Percentiles rank a stretch among this genome's conserved stretches.
Evolutionary conservation across 305 asterid species (phyloP).

Genomic region (Fraxinus paxiana): DNA sequence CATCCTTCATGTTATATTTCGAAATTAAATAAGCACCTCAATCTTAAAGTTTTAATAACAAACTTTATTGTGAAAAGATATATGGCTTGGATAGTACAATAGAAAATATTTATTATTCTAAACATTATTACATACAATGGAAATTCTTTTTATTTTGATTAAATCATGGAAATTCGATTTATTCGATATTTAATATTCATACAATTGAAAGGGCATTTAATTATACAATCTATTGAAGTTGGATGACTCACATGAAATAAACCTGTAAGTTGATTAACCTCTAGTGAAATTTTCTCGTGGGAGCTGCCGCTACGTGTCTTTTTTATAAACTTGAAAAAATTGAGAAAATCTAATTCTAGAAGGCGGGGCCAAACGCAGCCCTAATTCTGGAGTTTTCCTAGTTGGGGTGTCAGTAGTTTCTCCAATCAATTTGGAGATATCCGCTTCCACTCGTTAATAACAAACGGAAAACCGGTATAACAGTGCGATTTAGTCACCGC

Average conservation of each 20-base stretch:
- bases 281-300: background rate
- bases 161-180: background rate
- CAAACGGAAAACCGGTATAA: background rate
- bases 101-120: no score
- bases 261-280: background rate
- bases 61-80: background rate
- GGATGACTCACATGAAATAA: background rate
- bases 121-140: background rate
- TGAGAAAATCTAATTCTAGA: background rate
- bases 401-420: conserved; percentile 6
- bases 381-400: conserved; percentile 41
- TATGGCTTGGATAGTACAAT: no score
- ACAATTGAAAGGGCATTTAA: background rate
- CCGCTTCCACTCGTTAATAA: conserved; percentile 18
- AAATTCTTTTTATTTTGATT: background rate
- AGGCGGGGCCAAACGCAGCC: conserved; percentile 34
- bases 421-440: conserved; percentile 44
- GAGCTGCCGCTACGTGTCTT: background rate
- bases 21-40: background rate
- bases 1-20: no score
- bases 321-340: background rate
- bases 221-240: background rate
- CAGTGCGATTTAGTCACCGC: background rate
- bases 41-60: background rate
- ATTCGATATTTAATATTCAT: background rate